A percentile compares a stretch with the other conserved stretches of the same genome.
phyloP scores from a whole-genome alignment of 2,329 filamentous ascomycete genomes.

The Phaeophleospora eucalypticola region DNA sequence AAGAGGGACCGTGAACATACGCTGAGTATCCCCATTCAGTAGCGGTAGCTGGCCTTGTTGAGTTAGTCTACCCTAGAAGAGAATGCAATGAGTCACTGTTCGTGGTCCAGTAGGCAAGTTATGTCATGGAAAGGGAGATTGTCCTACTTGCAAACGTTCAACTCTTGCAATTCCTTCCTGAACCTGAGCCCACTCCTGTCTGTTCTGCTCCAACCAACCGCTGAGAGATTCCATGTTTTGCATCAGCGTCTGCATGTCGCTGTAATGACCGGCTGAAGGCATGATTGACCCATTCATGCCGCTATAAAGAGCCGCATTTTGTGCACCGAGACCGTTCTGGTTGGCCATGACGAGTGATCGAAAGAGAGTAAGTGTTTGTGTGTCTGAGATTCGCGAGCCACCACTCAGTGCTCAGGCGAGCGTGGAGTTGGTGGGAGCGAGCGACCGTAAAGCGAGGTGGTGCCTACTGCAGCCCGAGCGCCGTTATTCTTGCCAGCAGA shows the following conservation, averaged over 20 bases:
- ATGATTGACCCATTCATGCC: conserved; percentile 29
- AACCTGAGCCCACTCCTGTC: conserved; percentile 32
- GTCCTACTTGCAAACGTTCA: conserved; percentile 24
- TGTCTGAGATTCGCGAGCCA: too few species aligned
- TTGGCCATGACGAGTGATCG: conserved; percentile 21
- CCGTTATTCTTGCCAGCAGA: too few species aligned
- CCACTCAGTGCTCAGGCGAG: background rate
- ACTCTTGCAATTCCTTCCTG: conserved; percentile 32
- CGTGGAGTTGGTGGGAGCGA: background rate
- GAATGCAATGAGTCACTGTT: conserved; percentile 8
- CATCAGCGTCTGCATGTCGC: conserved; percentile 37
- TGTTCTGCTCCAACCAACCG: conserved; percentile 34
- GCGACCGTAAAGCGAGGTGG: background rate
- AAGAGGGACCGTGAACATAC: conserved; percentile 13
- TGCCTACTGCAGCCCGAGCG: too few species aligned
- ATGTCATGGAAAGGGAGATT: background rate
- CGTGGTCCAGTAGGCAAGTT: background rate
- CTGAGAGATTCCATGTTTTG: conserved; percentile 34
- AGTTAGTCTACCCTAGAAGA: conserved; percentile 20
- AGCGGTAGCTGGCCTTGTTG: conserved; percentile 20
- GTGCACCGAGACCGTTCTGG: conserved; percentile 25
- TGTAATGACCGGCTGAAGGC: conserved; percentile 36
- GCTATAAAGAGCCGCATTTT: conserved; percentile 25
- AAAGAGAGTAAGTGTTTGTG: background rate
- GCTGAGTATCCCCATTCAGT: conserved; percentile 20